Evolutionary conservation across 1,284 basidiomycete species (phyloP), one percentile per base, ranked within the genome.

Genomic region (Afroboletus lepidellus): DNA sequence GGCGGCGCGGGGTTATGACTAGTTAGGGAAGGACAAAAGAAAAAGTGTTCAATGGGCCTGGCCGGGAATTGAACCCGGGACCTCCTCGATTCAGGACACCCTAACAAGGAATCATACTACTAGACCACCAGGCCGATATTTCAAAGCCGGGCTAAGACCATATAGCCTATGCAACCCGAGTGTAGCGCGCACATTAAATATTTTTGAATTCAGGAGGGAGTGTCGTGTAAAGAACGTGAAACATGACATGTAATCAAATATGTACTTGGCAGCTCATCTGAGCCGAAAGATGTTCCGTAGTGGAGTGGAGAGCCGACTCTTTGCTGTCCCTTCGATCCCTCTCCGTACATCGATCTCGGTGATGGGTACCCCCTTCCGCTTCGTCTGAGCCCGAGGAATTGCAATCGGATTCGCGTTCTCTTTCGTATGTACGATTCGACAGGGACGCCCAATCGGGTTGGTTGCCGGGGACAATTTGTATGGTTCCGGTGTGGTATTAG

Each of bases 51-150:
- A 20, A 29, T 36, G 84, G 84, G 83, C 84, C 83, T 85, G 79
- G 81, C 83, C 80, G 83, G 84, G 84, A 86, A 86, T 86, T 86
- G 85, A 87, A 87, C 85, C 85, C 83, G 81, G 85, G 85, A 87
- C 84, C 85, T 86, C 84, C 83, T 85, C 84, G 83, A 84, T 70
- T 62, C 60, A 59, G 57, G 42, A 48, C 48, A 60, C 64, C 68
- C 75, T 77, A 77, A 77, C 75, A 77, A 77, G 75, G 76, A 78
- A 77, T 77, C 76, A 77, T 77, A 77, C 74, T 77, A 77, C 76
- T 77, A 77, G 76, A 77, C 76, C 74, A 76, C 74, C 75, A 76
- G 75, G 74, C 74, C 75, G 52, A 54, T 6, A 41, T 11, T 12
- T 0, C 0, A 0, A 2, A 0, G 0, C 2, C 2, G 0, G 1